A percentile compares a stretch with the other conserved stretches of the same genome.
These are phyloP conservation scores for Penicillium paxilli DNA, from an alignment of 495 filamentous ascomycete genomes.

Conservation along the genomic window DNA sequence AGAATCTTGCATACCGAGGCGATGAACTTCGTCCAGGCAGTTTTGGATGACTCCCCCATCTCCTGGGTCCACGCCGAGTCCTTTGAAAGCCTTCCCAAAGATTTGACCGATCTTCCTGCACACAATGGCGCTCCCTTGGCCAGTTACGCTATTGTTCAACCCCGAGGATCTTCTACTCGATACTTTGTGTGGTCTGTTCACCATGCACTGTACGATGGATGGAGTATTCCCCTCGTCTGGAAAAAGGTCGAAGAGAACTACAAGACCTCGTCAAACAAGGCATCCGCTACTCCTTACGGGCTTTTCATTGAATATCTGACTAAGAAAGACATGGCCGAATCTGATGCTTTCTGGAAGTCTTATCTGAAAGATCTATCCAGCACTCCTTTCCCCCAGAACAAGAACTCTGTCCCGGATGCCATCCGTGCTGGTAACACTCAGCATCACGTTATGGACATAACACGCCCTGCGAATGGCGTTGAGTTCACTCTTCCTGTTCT, in stretches of 20 bases:
- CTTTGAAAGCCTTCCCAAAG: constrained; percentile 44
- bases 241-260: constrained; percentile 55
- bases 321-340: constrained; percentile 31
- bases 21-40: constrained; percentile 53
- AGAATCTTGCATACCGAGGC: constrained; percentile 52
- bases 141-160: constrained; percentile 52
- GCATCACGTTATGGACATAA: constrained; percentile 23
- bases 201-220: constrained; percentile 72
- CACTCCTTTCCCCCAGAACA: constrained; percentile 31
- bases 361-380: constrained; percentile 31
- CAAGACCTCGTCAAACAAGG: constrained; percentile 7
- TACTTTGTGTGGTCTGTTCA: constrained; percentile 66
- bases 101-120: constrained; percentile 44
- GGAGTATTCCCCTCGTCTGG: constrained; percentile 61
- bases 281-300: constrained; percentile 29
- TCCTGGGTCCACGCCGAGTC: constrained; percentile 44
- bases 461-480: constrained; percentile 14
- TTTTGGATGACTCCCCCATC: constrained; percentile 50
- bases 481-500: constrained; percentile 49
- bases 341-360: constrained; percentile 46
- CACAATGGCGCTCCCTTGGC: constrained; percentile 57
- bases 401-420: constrained; percentile 24
- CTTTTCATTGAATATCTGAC: constrained; percentile 45
- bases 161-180: constrained; percentile 17
- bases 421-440: constrained; percentile 35